Conservation (phyloP, 2,329 filamentous ascomycete species). For the Geoglossum cookeanum region DNA sequence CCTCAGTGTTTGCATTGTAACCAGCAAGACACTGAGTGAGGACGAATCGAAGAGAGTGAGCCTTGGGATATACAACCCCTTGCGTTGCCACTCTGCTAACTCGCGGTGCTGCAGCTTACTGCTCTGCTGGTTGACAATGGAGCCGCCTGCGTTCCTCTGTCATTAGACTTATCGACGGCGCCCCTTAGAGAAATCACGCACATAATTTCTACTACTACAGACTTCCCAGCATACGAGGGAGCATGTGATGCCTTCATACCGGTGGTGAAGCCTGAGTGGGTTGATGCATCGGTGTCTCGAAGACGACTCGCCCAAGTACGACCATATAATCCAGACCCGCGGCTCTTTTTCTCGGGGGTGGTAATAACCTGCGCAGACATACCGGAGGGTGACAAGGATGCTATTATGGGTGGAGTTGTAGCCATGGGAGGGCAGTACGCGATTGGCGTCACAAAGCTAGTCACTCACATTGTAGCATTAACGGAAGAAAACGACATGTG, state of each 20-base stretch:
- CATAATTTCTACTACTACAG: constrained; percentile 58
- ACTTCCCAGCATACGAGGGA: constrained; percentile 72
- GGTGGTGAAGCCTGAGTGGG: constrained; percentile 69
- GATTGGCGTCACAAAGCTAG: constrained; percentile 47
- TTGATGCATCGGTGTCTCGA: constrained; percentile 49
- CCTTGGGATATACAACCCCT: background rate
- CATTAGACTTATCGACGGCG: constrained; percentile 11
- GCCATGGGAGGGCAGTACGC: constrained; percentile 76
- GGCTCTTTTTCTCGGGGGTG: constrained; percentile 75
- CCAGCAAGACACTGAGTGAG: background rate
- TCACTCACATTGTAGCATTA: constrained; percentile 79
- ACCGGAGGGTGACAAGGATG: constrained; percentile 71
- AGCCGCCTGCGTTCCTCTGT: background rate
- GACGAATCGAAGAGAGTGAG: background rate
- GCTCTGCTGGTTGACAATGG: constrained; percentile 1
- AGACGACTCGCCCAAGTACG: constrained; percentile 57
- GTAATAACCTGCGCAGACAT: constrained; percentile 68
- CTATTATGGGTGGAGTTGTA: constrained; percentile 73
- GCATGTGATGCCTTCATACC: constrained; percentile 62
- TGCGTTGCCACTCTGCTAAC: background rate
- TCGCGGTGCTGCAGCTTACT: background rate
- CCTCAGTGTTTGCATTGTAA: background rate
- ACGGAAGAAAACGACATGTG: constrained; percentile 57
- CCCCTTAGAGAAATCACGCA: constrained; percentile 34
- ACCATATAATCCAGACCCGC: constrained; percentile 76